Base-by-base conservation (phyloP, 805 yeast species). In the Metschnikowia picachoensis region DNA sequence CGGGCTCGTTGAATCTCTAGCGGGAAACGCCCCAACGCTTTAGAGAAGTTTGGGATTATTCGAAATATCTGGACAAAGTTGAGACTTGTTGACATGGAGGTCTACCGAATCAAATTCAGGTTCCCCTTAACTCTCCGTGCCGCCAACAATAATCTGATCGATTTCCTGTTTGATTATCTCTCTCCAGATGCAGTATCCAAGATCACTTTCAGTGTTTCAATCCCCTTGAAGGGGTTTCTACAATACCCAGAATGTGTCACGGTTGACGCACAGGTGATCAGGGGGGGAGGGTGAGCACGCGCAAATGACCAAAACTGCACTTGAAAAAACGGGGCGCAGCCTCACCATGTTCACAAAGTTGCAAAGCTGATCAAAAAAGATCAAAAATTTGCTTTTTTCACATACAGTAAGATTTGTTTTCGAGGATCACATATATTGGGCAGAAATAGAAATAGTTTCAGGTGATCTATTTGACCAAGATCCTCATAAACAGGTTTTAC, bases 21-120 rank as follows among this genome's bases (percentile, higher is more conserved):
- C n/a, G 11, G 10, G 12, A 11, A 35, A 5, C 12, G 28, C 40
- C 12, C 2, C 30, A 12, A 17, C 30, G 43, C 47, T 14, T 64
- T 43, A n/a, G 54, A 49, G 9, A 47, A 47, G 25, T 37, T 55
- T 17, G 29, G 31, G 13, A 15, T 14, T 12, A 41, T 49, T 16
- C 35, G 52, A 14, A 16, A 35, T 3, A 39, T 45, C 11, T 52
- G 56, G 53, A 27, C 42, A 36, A 46, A 43, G 27, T 46, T 61
- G 10, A 47, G 45, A 34, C 33, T 39, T 17, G 50, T 64, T 9
- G 75, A 70, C 47, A 32, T 39, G 9, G 70, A 67, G 37, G 53
- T 72, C 16, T 62, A 57, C 53, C 60, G 57, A 41, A 49, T 68
- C 2, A 55, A 66, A 1, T 43, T 67, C 29, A 55, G 55, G 47